Base-by-base conservation (phyloP, 2,329 filamentous ascomycete species). In the Aspergillus udagawae region DNA sequence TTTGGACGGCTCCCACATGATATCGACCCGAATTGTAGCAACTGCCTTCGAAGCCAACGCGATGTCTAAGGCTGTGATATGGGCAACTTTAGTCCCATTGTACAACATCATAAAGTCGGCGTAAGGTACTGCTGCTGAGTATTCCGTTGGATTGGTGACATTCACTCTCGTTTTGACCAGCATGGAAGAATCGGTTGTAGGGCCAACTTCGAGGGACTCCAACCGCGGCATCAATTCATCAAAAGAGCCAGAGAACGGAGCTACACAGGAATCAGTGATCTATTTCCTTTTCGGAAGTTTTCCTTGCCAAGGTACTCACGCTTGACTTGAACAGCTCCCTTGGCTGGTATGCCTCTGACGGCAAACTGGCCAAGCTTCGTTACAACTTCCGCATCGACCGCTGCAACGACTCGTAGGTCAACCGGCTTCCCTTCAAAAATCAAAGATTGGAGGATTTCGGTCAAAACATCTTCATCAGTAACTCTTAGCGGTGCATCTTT, bases 321-420 rank as follows among this genome's bases (percentile, higher is more conserved):
- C 84, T 96, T 95, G 79, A 97, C 85, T 76, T 90, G 90, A 70
- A 99, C 87, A 69, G 87, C 84, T 66, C 94, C 92, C 79, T 92
- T 83, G 47, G 73, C 91, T 50, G 93, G 93, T 67, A 99, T 88
- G 64, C 88, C 86, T 73, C 90, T 91, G 67, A 97, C 79, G 54
- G 88, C 83, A 68, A 97, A 84, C 65, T 87, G 80, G 51, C 94
- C 94, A 61, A 99, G 80, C 27, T 89, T 87, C 29, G 92, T 97
- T 57, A 86, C 81, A 52, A 97, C 84, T 67, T 90, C 85, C 62
- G 92, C 89, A 73, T 96, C 91, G 56, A 97, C 91, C 47, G 83
- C 80, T 23, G 93, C 92, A 65, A 88, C 82, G 62, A 97, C 85
- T 53, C 86, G 83, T 55, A 99, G 79, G 49, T 83, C 73, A n/a